Conservation (phyloP, 75 land plant species). For the Picea sitchensis region DNA sequence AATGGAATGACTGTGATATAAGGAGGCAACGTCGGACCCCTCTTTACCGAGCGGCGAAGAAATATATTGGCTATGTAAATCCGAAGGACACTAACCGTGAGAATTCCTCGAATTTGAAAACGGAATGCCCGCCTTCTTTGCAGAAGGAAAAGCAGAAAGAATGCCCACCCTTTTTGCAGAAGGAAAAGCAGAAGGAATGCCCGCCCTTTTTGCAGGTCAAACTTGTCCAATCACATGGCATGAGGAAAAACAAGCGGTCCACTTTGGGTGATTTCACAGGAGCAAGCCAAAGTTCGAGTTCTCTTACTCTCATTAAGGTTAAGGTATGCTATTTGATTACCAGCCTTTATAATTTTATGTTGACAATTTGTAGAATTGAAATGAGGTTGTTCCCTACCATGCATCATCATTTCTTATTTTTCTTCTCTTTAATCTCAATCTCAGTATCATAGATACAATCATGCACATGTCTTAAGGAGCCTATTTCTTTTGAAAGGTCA, state of each 20-base stretch:
- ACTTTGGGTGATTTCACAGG: neutral
- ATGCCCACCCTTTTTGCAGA: neutral
- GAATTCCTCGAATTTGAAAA: neutral
- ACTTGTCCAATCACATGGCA: neutral
- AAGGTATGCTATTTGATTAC: neutral
- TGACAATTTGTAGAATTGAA: neutral
- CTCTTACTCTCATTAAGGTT: neutral
- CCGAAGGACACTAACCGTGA: neutral
- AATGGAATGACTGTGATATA: neutral
- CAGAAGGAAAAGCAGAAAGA: neutral
- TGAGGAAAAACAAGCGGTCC: slow-evolving; percentile 3
- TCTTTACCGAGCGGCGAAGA: neutral
- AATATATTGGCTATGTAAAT: neutral
- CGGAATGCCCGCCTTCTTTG: neutral
- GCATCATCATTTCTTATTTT: neutral
- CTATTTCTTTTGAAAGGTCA: neutral
- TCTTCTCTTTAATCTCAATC: neutral
- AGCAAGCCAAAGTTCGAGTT: neutral
- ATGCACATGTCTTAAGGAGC: neutral
- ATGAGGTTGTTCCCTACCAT: neutral
- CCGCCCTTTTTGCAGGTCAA: neutral
- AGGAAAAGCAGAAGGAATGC: neutral
- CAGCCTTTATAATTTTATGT: neutral
- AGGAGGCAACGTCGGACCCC: slow-evolving; percentile 1
- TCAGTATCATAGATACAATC: neutral